These are phyloP conservation scores for Trametes hirsuta DNA, from an alignment of 1,284 basidiomycete genomes.

Conservation along the genomic window DNA sequence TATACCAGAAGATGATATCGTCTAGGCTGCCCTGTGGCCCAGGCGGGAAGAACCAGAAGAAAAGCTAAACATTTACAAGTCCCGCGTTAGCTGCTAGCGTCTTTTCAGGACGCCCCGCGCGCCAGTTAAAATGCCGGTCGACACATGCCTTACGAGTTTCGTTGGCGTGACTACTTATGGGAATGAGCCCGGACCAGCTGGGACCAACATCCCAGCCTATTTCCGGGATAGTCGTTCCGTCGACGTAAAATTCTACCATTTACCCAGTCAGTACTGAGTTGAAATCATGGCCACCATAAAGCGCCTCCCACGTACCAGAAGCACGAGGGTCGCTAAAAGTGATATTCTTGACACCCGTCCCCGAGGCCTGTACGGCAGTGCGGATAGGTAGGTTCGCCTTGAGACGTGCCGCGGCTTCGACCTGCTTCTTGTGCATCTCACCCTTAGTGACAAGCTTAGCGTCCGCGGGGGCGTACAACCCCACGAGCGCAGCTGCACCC, in stretches of 20 bases:
- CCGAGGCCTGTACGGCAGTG: neutral
- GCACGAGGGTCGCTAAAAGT: conserved; percentile 73
- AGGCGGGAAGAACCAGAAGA: conserved; percentile 89
- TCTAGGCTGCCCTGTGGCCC: conserved; percentile 70
- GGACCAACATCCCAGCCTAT: conserved; percentile 76
- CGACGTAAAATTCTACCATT: conserved; percentile 67
- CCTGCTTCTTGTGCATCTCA: conserved; percentile 25
- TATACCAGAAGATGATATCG: conserved; percentile 74
- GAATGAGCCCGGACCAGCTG: conserved; percentile 74
- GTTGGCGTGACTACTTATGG: conserved; percentile 61
- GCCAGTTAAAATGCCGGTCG: neutral
- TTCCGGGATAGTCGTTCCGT: conserved; percentile 66
- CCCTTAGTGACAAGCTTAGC: conserved; percentile 28
- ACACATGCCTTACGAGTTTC: conserved; percentile 65
- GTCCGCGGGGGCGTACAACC: neutral
- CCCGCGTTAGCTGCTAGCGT: neutral
- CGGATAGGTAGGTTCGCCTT: neutral
- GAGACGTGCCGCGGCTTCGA: neutral
- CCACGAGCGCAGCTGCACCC: conserved; percentile 3
- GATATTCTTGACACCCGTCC: conserved; percentile 56
- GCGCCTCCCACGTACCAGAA: conserved; percentile 45
- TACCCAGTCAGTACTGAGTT: neutral
- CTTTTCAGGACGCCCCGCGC: no score
- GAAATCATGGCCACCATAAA: neutral
- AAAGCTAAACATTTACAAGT: conserved; percentile 50